These are phyloP conservation scores for Colletotrichum eremochloae DNA, from an alignment of 2,329 filamentous ascomycete genomes.

Conservation along the genomic window DNA sequence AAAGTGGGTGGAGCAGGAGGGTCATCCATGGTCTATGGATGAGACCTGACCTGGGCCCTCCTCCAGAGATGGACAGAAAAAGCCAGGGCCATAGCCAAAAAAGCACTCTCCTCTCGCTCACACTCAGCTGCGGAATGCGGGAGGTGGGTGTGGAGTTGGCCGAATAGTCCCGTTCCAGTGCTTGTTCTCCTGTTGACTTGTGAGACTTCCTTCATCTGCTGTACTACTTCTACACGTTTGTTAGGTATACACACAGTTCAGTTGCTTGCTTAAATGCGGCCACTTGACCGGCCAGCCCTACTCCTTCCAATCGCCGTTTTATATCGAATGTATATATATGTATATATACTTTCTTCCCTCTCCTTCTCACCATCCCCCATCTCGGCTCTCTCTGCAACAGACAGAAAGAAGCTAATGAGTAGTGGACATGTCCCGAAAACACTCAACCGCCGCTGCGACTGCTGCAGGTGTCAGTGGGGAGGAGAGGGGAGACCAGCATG, in stretches of 20 bases:
- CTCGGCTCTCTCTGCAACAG: conserved; percentile 10
- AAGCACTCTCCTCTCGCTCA: background rate
- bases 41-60: conserved; percentile 8
- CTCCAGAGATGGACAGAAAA: background rate
- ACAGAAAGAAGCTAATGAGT: conserved; percentile 32
- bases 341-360: too few relatives aligned
- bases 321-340: too few relatives aligned
- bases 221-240: background rate
- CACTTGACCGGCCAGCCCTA: background rate
- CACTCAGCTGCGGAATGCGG: conserved; percentile 20
- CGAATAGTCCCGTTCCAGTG: background rate
- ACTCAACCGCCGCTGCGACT: conserved; percentile 18
- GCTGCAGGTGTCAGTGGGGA: conserved; percentile 4
- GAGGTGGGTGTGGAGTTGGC: conserved; percentile 36
- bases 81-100: background rate
- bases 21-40: conserved; percentile 18
- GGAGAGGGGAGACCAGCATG: background rate
- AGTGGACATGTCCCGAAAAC: conserved; percentile 33
- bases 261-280: conserved; percentile 11
- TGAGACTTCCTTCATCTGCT: conserved; percentile 24
- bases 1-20: conserved; percentile 23
- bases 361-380: background rate
- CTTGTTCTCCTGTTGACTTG: background rate
- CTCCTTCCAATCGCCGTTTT: too few relatives aligned
- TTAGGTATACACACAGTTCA: background rate